Percentiles rank a stretch among this genome's conserved stretches.
phyloP scores from a whole-genome alignment of 1,284 basidiomycete genomes.

The Vanrija pseudolonga region DNA sequence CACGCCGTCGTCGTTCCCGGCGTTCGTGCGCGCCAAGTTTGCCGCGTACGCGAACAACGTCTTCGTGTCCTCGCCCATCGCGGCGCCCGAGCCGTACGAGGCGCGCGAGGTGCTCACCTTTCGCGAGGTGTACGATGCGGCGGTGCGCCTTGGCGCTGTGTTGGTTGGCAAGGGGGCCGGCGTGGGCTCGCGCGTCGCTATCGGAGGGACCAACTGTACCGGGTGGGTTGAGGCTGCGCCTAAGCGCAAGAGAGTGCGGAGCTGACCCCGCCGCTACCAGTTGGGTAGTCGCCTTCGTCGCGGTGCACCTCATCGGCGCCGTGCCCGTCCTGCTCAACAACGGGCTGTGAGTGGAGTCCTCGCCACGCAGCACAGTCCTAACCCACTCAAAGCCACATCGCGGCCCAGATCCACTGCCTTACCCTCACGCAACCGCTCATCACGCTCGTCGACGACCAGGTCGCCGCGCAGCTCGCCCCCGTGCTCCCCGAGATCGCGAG shows the following conservation, averaged over 20 bases:
- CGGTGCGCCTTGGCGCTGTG: slow-evolving; percentile 27
- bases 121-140: slow-evolving; percentile 21
- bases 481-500: not conserved
- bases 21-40: slow-evolving; percentile 23
- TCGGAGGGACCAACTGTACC: slow-evolving; percentile 38
- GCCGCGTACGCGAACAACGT: slow-evolving; percentile 19
- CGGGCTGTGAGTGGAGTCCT: not conserved
- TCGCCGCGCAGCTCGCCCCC: slow-evolving; percentile 22
- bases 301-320: slow-evolving; percentile 35
- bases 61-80: slow-evolving; percentile 35
- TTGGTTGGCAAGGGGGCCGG: slow-evolving; percentile 30
- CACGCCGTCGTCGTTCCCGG: slow-evolving; percentile 32
- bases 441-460: slow-evolving; percentile 32
- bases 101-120: slow-evolving; percentile 26
- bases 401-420: slow-evolving; percentile 33
- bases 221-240: not conserved
- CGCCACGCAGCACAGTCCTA: too few species aligned
- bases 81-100: slow-evolving; percentile 7
- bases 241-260: too few species aligned
- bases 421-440: slow-evolving; percentile 24
- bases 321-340: slow-evolving; percentile 36
- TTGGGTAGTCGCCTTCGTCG: slow-evolving; percentile 37
- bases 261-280: not conserved
- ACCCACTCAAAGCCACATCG: slow-evolving; percentile 5
- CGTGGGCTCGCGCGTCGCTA: slow-evolving; percentile 30